Evolutionary conservation across 345 rosid species (phyloP).

Genomic region (Durio zibethinus): DNA sequence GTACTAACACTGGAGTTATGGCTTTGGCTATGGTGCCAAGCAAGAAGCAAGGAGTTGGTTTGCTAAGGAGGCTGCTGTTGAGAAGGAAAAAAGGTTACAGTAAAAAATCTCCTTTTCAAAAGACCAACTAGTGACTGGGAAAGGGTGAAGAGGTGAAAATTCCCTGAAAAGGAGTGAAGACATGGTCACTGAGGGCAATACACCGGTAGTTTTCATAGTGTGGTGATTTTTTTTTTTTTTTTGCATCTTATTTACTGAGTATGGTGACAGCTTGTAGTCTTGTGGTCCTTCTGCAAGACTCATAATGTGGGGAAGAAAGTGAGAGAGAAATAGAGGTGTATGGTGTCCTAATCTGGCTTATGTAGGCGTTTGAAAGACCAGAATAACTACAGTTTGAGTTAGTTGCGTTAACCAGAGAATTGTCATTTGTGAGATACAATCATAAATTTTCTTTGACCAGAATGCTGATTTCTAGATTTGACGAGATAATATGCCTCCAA

Average conservation of each 20-base stretch:
- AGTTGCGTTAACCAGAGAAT: constrained; percentile 1
- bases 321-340: background rate
- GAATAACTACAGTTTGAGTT: constrained; percentile 5
- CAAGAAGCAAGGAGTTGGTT: constrained; percentile 64
- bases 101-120: constrained; percentile 40
- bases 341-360: background rate
- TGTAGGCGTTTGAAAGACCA: background rate
- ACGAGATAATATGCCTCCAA: too few relatives aligned
- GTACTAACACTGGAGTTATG: constrained; percentile 17
- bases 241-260: background rate
- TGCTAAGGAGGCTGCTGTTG: constrained; percentile 58
- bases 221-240: background rate
- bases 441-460: background rate
- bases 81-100: constrained; percentile 59
- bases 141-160: background rate
- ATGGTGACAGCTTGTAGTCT: background rate
- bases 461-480: background rate
- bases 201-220: background rate
- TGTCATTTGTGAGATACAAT: background rate
- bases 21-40: constrained; percentile 41
- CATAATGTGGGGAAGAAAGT: background rate
- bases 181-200: background rate
- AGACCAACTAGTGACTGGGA: constrained; percentile 24
- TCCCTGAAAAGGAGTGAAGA: background rate
- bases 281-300: background rate